Percentiles rank a stretch among this genome's conserved stretches.
Conservation (phyloP, 768 basidiomycete species). For the Mycena alexandri region DNA sequence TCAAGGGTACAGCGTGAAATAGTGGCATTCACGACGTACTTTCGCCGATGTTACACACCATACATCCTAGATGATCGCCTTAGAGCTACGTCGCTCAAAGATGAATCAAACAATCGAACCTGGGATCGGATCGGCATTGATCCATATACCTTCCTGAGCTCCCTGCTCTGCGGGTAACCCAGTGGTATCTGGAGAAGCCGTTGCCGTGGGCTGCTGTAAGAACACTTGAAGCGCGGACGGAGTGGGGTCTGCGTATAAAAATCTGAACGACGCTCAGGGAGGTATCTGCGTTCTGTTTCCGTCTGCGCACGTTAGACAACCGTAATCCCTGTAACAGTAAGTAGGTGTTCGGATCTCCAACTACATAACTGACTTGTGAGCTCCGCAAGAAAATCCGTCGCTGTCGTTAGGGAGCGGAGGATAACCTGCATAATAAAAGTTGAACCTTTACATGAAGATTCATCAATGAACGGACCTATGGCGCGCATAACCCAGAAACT, state of each 20-base stretch:
- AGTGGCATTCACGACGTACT: constrained; percentile 61
- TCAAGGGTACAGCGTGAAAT: not conserved
- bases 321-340: constrained; percentile 78
- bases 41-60: constrained; percentile 94
- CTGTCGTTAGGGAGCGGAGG: constrained; percentile 85
- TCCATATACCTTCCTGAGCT: constrained; percentile 76
- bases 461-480: constrained; percentile 64
- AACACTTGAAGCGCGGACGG: constrained; percentile 88
- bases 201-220: constrained; percentile 56
- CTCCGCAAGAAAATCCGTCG: constrained; percentile 90
- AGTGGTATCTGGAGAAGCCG: constrained; percentile 43
- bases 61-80: constrained; percentile 51
- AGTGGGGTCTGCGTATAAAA: constrained; percentile 88
- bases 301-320: constrained; percentile 81
- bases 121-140: constrained; percentile 85
- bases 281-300: not conserved
- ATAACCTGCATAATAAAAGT: constrained; percentile 66
- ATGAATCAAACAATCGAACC: constrained; percentile 45
- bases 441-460: not conserved
- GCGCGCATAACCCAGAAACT: constrained; percentile 93
- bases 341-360: constrained; percentile 17
- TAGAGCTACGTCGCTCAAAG: not conserved
- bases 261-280: constrained; percentile 56
- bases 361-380: constrained; percentile 74
- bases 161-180: constrained; percentile 66